Evolutionary conservation across 352 stramenopile species (phyloP).

Genomic region (Globisporangium acanthophoron): DNA sequence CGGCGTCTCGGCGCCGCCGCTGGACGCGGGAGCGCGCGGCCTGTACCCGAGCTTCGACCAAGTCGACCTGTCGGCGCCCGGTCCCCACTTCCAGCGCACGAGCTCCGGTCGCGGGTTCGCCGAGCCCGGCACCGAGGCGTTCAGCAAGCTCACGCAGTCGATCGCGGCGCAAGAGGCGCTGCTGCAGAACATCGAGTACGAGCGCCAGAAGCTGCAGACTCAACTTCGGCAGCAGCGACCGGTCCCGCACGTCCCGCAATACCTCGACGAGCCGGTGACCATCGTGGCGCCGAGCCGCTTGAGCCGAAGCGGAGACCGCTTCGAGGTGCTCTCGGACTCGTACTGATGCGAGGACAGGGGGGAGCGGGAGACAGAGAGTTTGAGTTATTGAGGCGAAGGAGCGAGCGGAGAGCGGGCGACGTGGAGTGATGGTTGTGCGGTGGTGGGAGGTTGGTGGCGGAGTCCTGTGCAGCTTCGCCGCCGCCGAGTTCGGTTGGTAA

Average conservation of each 20-base stretch:
- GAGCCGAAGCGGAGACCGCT: slow-evolving; percentile 11
- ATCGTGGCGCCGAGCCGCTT: neutral
- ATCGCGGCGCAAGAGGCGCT: slow-evolving; percentile 15
- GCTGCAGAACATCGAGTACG: slow-evolving; percentile 10
- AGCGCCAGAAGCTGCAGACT: slow-evolving; percentile 9
- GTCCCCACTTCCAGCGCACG: neutral
- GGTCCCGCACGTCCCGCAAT: neutral
- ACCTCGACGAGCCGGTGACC: neutral
- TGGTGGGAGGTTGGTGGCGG: too few species aligned
- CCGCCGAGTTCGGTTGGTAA: too few species aligned
- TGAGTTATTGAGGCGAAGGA: neutral
- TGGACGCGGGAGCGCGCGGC: neutral
- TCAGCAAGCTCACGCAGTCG: slow-evolving; percentile 12
- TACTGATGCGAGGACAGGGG: neutral
- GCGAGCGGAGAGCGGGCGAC: too few species aligned
- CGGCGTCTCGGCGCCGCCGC: too few species aligned
- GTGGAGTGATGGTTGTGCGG: too few species aligned
- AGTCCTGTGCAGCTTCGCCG: too few species aligned
- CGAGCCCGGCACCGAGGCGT: slow-evolving; percentile 1
- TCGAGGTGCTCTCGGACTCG: slow-evolving; percentile 19
- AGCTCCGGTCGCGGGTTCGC: neutral
- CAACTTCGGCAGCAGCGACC: neutral
- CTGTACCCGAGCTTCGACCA: neutral
- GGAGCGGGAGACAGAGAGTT: neutral
- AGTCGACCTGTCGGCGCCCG: neutral